phyloP scores from a whole-genome alignment of 78 protist species.

The Creolimax fragrantissima region DNA sequence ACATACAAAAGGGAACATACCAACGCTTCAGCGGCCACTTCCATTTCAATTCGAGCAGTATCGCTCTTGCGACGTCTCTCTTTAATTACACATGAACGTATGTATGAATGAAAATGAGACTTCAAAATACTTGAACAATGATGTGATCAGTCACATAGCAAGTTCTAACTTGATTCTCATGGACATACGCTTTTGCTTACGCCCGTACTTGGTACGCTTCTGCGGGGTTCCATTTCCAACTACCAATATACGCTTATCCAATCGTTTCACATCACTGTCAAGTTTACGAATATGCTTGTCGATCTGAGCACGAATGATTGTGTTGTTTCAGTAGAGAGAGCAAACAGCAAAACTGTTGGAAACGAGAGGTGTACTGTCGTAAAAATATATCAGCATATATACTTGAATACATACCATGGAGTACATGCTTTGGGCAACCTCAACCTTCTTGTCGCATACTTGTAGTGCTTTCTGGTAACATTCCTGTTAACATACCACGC shows the following conservation, averaged over 20 bases:
- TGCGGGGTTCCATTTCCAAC: neutral
- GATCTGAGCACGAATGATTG: neutral
- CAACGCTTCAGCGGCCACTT: neutral
- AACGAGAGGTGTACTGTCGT: neutral
- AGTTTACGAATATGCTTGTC: neutral
- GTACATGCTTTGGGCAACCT: neutral
- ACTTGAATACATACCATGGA: neutral
- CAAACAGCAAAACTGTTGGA: neutral
- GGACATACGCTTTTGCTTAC: neutral
- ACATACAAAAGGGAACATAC: neutral
- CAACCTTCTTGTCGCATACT: neutral
- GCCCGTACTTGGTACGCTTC: neutral
- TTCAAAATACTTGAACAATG: no score
- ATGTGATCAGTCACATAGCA: no score
- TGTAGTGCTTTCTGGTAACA: neutral
- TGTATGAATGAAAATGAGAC: no score
- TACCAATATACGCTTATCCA: neutral
- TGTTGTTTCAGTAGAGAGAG: neutral
- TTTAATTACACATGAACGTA: no score
- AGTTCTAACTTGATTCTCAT: no score
- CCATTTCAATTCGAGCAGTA: neutral
- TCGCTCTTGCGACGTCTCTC: neutral
- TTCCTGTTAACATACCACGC: neutral
- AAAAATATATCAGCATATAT: neutral
- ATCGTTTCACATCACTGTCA: neutral